These are phyloP conservation scores for Dendrobium huoshanense DNA, from an alignment of 106 monocot genomes.

Conservation along the genomic window DNA sequence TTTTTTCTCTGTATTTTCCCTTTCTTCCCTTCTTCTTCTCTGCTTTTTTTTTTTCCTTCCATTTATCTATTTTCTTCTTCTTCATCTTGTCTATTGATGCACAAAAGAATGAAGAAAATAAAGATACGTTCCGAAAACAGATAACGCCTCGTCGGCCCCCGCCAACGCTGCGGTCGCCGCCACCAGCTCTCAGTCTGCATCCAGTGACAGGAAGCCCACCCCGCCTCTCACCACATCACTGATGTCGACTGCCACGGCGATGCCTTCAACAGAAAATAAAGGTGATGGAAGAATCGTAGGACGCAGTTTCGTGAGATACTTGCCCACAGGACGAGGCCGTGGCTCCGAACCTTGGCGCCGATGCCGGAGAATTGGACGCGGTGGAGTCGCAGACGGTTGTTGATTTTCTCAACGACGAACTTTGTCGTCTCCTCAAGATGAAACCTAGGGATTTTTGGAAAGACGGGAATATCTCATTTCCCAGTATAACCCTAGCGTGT, in stretches of 20 bases:
- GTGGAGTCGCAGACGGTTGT: conserved; percentile 79
- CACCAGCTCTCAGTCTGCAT: not conserved
- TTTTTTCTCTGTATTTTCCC: too few relatives aligned
- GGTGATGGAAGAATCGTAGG: not conserved
- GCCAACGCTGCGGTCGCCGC: not conserved
- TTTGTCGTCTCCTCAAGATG: conserved; percentile 58
- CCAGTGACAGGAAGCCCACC: not conserved
- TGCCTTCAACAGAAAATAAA: not conserved
- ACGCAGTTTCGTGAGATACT: conserved; percentile 50
- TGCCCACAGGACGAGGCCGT: conserved; percentile 94
- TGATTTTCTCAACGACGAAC: conserved; percentile 65
- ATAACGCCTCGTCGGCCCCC: not conserved
- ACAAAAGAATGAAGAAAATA: too few relatives aligned
- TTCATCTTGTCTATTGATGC: too few relatives aligned
- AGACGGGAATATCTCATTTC: conserved; percentile 38
- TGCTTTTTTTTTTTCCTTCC: too few relatives aligned
- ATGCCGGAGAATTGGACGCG: conserved; percentile 64
- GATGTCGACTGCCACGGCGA: not conserved
- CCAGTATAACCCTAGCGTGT: too few relatives aligned
- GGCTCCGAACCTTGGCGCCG: conserved; percentile 70
- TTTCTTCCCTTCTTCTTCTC: too few relatives aligned
- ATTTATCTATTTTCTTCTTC: too few relatives aligned
- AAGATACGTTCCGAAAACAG: conserved; percentile 5
- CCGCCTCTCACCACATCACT: conserved; percentile 5
- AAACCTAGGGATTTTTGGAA: conserved; percentile 86